Conservation (phyloP, 2,329 filamentous ascomycete species). For the Hymenoscyphus salicellus region DNA sequence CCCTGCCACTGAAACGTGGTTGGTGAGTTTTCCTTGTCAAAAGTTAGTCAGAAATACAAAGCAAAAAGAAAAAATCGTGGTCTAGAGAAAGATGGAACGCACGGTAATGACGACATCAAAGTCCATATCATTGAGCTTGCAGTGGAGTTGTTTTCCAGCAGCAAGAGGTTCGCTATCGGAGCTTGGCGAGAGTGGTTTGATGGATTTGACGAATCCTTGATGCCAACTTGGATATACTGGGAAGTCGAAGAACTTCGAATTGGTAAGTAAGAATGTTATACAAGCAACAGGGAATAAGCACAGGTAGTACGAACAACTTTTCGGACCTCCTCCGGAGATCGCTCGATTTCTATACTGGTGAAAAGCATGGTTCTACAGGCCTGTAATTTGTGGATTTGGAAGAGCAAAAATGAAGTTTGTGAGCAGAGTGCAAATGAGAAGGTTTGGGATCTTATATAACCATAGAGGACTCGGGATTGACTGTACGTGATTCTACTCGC, state of each 20-base stretch:
- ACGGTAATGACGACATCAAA: conserved; percentile 5
- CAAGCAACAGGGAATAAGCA: not conserved
- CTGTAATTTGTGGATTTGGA: not conserved
- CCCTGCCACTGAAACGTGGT: conserved; percentile 2
- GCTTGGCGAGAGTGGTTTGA: not conserved
- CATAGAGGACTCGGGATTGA: not conserved
- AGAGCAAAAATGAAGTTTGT: not conserved
- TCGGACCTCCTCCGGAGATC: not conserved
- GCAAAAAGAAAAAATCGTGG: not conserved
- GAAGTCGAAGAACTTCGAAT: conserved; percentile 6
- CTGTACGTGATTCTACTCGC: not conserved
- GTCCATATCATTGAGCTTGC: not conserved
- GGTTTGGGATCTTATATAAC: not conserved
- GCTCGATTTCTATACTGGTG: not conserved
- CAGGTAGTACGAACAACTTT: not conserved
- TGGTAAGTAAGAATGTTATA: not conserved
- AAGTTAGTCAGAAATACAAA: not conserved
- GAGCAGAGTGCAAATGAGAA: not conserved
- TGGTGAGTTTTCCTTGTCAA: not conserved
- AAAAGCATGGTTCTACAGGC: not conserved
- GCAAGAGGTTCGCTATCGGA: not conserved
- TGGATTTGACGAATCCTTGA: not conserved
- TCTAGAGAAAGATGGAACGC: not conserved
- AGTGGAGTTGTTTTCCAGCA: not conserved
- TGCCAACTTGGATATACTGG: not conserved